Conservation (phyloP, 1,284 basidiomycete species). For the Naganishia sp. region DNA sequence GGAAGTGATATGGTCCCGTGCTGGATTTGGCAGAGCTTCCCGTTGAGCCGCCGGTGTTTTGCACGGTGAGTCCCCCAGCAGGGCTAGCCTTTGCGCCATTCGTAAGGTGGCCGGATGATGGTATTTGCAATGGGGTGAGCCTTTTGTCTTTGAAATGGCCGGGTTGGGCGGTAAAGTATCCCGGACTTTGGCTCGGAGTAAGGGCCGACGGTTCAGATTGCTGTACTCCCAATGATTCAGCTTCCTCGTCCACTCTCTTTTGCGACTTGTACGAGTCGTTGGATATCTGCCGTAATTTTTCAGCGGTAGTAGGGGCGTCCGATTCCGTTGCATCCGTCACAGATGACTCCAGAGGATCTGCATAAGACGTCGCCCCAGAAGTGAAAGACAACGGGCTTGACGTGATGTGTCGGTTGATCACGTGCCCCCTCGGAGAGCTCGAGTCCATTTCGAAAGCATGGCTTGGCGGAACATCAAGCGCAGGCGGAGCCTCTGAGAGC, state of each 20-base stretch:
- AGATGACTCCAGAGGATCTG: neutral
- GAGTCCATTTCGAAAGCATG: neutral
- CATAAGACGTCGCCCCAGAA: neutral
- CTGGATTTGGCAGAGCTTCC: neutral
- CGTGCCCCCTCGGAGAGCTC: too few species aligned
- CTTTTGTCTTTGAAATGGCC: slow-evolving; percentile 20
- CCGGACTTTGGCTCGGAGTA: neutral
- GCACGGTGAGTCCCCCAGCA: neutral
- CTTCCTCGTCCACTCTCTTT: neutral
- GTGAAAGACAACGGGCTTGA: slow-evolving; percentile 11
- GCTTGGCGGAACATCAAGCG: too few species aligned
- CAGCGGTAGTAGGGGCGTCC: neutral
- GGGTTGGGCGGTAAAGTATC: slow-evolving; percentile 8
- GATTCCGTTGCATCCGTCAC: slow-evolving; percentile 6
- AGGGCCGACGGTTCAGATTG: neutral
- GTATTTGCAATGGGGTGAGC: slow-evolving; percentile 13
- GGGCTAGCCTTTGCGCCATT: neutral
- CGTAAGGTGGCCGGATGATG: neutral
- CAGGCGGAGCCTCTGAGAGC: neutral
- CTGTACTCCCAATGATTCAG: neutral
- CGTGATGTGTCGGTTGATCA: neutral
- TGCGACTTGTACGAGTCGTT: neutral
- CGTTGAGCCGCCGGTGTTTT: neutral
- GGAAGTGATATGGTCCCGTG: slow-evolving; percentile 56
- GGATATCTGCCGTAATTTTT: too few species aligned